Evolutionary conservation across 345 rosid species (phyloP).

Genomic region (Cardamine occulta): DNA sequence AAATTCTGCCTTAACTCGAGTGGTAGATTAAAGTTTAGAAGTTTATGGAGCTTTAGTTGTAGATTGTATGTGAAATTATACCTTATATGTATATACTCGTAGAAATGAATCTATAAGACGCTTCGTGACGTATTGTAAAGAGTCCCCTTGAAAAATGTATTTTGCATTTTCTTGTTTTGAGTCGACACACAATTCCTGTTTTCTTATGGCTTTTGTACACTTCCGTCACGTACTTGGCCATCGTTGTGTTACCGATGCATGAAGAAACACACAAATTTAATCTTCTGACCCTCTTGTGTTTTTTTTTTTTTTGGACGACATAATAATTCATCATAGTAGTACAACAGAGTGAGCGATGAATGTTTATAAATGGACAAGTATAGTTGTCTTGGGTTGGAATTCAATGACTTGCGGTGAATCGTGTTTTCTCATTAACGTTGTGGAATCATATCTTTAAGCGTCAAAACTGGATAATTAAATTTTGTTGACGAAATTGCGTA

Average conservation of each 20-base stretch:
- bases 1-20: neutral
- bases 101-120: neutral
- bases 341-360: neutral
- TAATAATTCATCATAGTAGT: neutral
- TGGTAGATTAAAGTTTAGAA: neutral
- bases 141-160: slow-evolving; percentile 22
- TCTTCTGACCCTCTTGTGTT: neutral
- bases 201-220: slow-evolving; percentile 33
- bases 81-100: slow-evolving; percentile 13
- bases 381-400: too few relatives aligned
- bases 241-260: neutral
- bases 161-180: slow-evolving; percentile 34
- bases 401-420: too few relatives aligned
- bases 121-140: slow-evolving; percentile 24
- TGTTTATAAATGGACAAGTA: too few relatives aligned
- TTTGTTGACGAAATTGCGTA: too few relatives aligned
- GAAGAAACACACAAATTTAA: neutral
- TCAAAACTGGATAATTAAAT: too few relatives aligned
- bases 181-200: slow-evolving; percentile 33
- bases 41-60: slow-evolving; percentile 9
- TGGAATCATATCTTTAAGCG: too few relatives aligned
- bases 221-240: slow-evolving; percentile 30
- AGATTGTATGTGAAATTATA: neutral
- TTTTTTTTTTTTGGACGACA: neutral
- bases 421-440: too few relatives aligned